Base-by-base conservation (phyloP, 768 basidiomycete species). In the Rickenella mellea region DNA sequence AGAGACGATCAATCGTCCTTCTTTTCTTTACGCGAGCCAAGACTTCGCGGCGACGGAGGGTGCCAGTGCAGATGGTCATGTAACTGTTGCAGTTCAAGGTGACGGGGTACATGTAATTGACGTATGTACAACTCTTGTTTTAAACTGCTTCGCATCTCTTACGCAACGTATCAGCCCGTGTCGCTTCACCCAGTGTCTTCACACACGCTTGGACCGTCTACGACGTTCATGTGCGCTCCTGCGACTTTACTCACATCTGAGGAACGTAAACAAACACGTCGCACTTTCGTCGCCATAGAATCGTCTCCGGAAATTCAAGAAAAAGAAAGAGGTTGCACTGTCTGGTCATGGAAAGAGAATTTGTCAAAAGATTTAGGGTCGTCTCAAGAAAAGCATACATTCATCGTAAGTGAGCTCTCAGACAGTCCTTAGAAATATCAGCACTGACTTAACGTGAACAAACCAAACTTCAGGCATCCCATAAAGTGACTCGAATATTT, bases 41-140 rank as follows among this genome's bases (percentile, higher is more conserved):
- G 54, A 54, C 41, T 59, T 55, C 29, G 52, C 60, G 11, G 56
- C 58, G 35, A 54, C 45, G 6, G 47, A 53, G 38, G 30, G 43
- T 33, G 37, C 65, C 56, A 33, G 61, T 44, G 56, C 59, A 31
- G 76, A 81, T 28, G 73, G 76, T 21, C 71, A 71, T 65, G 78
- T 73, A 30, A 82, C 82, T 1, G 68, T 84, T 42, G 71, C 82
- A 11, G 79, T 70, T 10, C 83, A 86, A 46, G 73, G 70, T 48
- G 83, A 89, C 43, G 86, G 86, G 24, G 64, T 88, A 28, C 83
- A 88, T 60, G 56, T 89, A 33, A 58, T 83, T 44, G 80, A 88
- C 56, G 85, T 87, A 54, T 51, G 71, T 66, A 15, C 25, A 12
- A 19, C 21, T 14, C n/a, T 17, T 25, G 25, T 52, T 11, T 50